These are phyloP conservation scores for Aeminium ludgeri DNA, from an alignment of 495 filamentous ascomycete species.

Conservation along the genomic window DNA sequence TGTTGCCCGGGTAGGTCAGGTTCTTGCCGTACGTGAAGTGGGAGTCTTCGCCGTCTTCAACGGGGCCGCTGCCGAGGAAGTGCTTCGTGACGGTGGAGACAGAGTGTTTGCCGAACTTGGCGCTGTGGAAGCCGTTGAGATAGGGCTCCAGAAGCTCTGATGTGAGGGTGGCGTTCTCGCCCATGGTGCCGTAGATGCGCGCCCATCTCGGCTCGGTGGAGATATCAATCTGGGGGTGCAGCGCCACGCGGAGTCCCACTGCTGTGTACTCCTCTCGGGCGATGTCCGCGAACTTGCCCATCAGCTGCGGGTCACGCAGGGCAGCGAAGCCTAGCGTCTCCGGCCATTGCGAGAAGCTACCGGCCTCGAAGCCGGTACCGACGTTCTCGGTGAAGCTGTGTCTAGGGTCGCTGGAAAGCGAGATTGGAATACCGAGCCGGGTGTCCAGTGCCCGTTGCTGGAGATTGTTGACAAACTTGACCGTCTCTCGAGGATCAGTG, in stretches of 20 bases:
- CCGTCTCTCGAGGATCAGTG: conserved; percentile 17
- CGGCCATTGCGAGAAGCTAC: conserved; percentile 7
- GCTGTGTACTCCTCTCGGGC: conserved; percentile 15
- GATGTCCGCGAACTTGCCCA: conserved; percentile 8
- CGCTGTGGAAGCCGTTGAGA: conserved; percentile 9
- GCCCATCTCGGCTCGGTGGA: conserved; percentile 27
- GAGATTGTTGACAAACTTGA: conserved; percentile 15
- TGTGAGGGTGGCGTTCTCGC: conserved; percentile 22
- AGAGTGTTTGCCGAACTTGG: conserved; percentile 12
- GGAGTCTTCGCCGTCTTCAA: conserved; percentile 25
- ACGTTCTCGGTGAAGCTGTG: conserved; percentile 9
- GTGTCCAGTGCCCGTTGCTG: conserved; percentile 1
- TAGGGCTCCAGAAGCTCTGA: conserved; percentile 13
- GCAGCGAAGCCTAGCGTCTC: conserved; percentile 9
- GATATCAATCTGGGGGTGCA: conserved; percentile 27
- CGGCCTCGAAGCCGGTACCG: neutral
- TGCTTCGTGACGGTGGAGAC: conserved; percentile 26
- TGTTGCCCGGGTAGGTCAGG: conserved; percentile 24
- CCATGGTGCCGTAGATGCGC: conserved; percentile 19
- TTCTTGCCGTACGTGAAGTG: conserved; percentile 27
- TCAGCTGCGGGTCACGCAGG: conserved; percentile 3
- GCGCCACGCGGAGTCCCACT: conserved; percentile 15
- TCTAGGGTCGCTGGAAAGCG: conserved; percentile 7
- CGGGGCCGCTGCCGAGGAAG: conserved; percentile 26
- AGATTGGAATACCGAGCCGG: conserved; percentile 5